Evolutionary conservation across 768 basidiomycete species (phyloP).

Genomic region (Steccherinum ochraceum): DNA sequence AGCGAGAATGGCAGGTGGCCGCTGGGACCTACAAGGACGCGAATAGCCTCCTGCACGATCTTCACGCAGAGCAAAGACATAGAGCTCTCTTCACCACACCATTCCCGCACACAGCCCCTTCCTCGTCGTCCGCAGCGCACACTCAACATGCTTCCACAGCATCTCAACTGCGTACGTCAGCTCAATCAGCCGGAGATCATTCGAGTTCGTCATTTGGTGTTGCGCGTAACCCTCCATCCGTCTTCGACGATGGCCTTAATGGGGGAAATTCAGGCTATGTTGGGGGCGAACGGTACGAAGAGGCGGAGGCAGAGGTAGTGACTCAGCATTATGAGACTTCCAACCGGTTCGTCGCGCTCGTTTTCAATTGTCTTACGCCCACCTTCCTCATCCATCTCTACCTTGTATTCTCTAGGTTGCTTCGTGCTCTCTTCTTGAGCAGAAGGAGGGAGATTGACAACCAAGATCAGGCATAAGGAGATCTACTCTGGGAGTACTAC

Average conservation of each 20-base stretch:
- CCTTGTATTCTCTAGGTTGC: background rate
- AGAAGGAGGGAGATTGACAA: constrained; percentile 97
- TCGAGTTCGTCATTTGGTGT: no score
- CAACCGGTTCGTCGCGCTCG: background rate
- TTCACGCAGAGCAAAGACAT: constrained; percentile 65
- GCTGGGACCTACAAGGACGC: constrained; percentile 46
- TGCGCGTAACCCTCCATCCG: background rate
- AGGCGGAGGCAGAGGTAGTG: background rate
- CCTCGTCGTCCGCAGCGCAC: constrained; percentile 4
- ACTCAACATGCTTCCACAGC: background rate
- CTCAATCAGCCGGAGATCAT: background rate
- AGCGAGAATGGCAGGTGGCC: constrained; percentile 13
- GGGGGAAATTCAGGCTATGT: background rate
- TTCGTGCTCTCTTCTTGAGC: constrained; percentile 77
- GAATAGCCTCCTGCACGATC: constrained; percentile 62
- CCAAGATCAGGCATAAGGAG: no score
- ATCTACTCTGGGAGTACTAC: no score
- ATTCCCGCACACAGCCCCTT: background rate
- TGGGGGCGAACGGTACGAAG: background rate
- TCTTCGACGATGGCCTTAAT: background rate
- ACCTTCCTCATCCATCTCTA: no score
- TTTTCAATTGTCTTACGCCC: no score
- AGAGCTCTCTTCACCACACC: constrained; percentile 35
- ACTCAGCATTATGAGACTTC: constrained; percentile 1
- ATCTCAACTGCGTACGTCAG: background rate